Base-by-base conservation (phyloP, 2,329 filamentous ascomycete genomes). In the Venturia asperata region DNA sequence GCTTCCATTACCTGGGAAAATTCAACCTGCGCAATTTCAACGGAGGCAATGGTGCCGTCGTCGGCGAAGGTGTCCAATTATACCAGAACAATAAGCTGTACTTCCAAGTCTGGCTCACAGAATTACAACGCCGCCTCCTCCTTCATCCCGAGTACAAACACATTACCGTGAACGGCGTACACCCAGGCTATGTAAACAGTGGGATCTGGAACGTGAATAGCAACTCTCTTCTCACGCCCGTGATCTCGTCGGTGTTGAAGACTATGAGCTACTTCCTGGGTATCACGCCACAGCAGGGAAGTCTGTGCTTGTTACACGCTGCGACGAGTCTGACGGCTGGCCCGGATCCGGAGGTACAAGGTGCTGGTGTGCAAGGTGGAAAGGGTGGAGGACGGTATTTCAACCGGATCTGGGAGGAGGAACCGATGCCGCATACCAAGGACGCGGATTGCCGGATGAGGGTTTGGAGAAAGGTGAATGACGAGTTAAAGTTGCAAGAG, bases 81-180 rank as follows among this genome's bases (percentile, higher is more conserved):
- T 75, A 75, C 67, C 41, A 65, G 13, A 73, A 75, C 67, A 75
- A 74, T 68, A 75, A 75, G 63, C 67, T 75, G 6, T 74, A 72
- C 66, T 74, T 72, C 64, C 73, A 75, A 66, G 69, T 69, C 58
- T 75, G 72, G 72, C 67, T 74, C 13, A 70, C 71, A 2, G 73
- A 74, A 66, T 67, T 75, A 52, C 72, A 74, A 62, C 45, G 62
- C 1, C 71, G 72, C 6, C 61, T 74, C 5, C 58, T 69, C 11
- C 63, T 62, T 10, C 61, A 68, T 17, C 52, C 65, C 9, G 66
- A 68, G 24, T 72, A 71, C 65, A 66, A 66, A 17, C 72, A 74
- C 66, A 68, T 75, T 65, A 70, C 68, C 15, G 67, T 75, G 62
- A 69, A 74, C 30, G 73, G 73, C 43, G 68, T 74, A 11, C 72